Conservation (phyloP, 2,329 filamentous ascomycete genomes). For the Massarina eburnea region DNA sequence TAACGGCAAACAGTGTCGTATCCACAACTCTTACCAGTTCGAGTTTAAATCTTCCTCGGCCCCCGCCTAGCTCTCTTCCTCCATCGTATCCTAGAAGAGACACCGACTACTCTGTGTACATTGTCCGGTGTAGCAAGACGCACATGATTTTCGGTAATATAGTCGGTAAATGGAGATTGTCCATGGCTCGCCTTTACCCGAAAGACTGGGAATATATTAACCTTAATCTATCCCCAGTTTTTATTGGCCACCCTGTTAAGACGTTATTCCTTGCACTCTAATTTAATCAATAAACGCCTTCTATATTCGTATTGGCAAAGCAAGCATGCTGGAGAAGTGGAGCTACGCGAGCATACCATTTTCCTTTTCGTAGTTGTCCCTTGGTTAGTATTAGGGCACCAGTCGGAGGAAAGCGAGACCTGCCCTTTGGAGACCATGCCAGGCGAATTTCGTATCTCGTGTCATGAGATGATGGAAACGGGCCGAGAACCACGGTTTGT, state of each 20-base stretch:
- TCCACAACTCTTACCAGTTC: too few relatives aligned
- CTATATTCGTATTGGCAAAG: neutral
- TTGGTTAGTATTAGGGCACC: neutral
- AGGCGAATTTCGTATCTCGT: neutral
- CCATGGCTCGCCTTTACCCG: too few relatives aligned
- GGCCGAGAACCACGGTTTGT: neutral
- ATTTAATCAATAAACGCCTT: neutral
- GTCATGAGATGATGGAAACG: neutral
- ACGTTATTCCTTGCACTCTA: neutral
- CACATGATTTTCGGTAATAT: too few relatives aligned
- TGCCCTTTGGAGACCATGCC: neutral
- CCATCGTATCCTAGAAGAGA: too few relatives aligned
- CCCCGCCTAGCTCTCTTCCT: too few relatives aligned
- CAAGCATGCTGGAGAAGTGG: neutral
- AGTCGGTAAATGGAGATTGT: too few relatives aligned
- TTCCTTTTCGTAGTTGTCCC: neutral
- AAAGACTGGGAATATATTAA: neutral
- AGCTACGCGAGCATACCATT: neutral
- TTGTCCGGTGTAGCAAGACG: too few relatives aligned
- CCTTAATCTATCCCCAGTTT: too few relatives aligned
- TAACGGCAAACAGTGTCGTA: too few relatives aligned
- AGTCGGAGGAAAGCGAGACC: neutral
- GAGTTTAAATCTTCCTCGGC: too few relatives aligned
- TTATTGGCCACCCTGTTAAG: neutral
- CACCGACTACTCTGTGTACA: too few relatives aligned